Evolutionary conservation across 148 eudicot species (phyloP).

Genomic region (Chenopodium berlandieri): DNA sequence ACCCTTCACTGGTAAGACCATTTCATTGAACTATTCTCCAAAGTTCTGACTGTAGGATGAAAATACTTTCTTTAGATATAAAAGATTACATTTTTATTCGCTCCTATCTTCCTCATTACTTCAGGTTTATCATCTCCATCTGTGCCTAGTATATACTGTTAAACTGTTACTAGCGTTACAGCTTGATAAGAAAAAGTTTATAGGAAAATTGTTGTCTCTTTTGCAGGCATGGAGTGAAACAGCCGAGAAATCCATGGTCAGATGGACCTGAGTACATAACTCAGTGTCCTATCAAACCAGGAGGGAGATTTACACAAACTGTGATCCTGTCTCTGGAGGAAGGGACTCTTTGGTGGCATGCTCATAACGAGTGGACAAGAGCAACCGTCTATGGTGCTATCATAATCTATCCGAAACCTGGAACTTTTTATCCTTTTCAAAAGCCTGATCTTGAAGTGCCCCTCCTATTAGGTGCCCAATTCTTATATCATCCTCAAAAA

Average conservation of each 20-base stretch:
- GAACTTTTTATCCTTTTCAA: conserved; percentile 38
- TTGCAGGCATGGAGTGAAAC: conserved; percentile 62
- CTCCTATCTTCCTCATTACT: not conserved
- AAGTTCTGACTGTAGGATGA: no score
- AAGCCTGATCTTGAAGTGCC: conserved; percentile 47
- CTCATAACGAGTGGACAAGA: conserved; percentile 54
- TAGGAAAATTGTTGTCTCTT: not conserved
- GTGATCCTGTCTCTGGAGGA: conserved; percentile 46
- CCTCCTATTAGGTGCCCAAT: conserved; percentile 36
- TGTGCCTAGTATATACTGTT: not conserved
- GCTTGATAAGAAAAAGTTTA: not conserved
- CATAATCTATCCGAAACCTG: conserved; percentile 31
- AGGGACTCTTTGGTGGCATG: conserved; percentile 75
- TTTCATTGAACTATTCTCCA: no score
- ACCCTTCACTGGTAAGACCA: conserved; percentile 50
- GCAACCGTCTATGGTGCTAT: conserved; percentile 49
- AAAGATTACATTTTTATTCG: no score
- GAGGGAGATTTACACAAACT: conserved; percentile 36
- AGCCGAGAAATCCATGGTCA: conserved; percentile 59
- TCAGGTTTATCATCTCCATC: no score
- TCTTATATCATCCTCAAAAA: not conserved
- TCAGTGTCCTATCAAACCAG: conserved; percentile 51
- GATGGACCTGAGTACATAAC: conserved; percentile 60
- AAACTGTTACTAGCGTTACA: not conserved
- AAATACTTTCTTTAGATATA: not conserved